Evolutionary conservation across 2,329 filamentous ascomycete genomes (phyloP), one percentile per base, ranked within the genome.

Genomic region (Xylaria sp.): DNA sequence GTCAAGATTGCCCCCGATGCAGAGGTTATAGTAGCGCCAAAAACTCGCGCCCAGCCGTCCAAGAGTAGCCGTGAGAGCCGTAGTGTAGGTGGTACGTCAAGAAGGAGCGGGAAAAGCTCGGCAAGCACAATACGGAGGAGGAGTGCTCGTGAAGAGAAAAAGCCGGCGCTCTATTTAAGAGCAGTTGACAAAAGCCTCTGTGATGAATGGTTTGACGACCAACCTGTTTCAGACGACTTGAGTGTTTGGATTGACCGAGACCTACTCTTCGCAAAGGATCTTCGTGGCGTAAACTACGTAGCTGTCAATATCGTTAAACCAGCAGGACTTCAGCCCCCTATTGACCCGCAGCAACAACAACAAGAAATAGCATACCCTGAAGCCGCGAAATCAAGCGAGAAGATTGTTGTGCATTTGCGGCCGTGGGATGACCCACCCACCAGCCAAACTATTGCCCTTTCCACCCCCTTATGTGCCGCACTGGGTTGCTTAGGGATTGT

Each of bases 21-120:
- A 25, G 96, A 99, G 81, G 94, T 99, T 59, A 97, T 98, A 72
- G 96, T 99, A 69, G 96, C 96, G 3, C 96, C 96, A 0, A 99
- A 99, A 82, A 92, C 91, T 29, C 88, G 95, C 64, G 86, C 92
- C 50, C 94, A 93, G 78, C 82, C 86, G 40, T 84, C 89, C 3
- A 88, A 90, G 65, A 86, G 82, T 68, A 88, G 84, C n/a, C 88
- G 90, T 44, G 93, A 97, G 73, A 93, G 88, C 76, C 87, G 91
- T 67, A 98, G 94, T 77, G 91, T 94, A 9, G 87, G 91, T 0
- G 93, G 92, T 75, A 91, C 91, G 1, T 93, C 93, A 53, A 90
- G 91, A 73, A 93, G 91, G 75, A 95, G 93, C 77, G 87, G 90
- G 9, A 91, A 92, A 79, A 96, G 92, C 74, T 86, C 86, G 47